phyloP scores from a whole-genome alignment of 1,139 yeast genomes.

The Saccharomyces hybrid region DNA sequence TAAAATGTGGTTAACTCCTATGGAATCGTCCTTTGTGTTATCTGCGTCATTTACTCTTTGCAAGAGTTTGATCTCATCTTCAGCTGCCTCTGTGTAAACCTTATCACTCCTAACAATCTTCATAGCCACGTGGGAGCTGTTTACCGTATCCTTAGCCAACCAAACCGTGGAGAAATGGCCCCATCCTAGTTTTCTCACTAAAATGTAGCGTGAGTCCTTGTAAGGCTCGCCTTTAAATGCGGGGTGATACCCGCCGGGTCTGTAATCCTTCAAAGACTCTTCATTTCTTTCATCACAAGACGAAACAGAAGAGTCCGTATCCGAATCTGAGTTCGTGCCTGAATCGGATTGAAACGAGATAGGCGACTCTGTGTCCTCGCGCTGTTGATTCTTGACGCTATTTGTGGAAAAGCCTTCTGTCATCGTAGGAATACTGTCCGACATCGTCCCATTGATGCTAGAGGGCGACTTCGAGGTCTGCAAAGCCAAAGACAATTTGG shows the following conservation, averaged over 20 bases:
- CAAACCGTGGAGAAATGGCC: conserved; percentile 79
- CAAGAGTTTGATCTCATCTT: conserved; percentile 59
- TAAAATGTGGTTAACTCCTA: conserved; percentile 58
- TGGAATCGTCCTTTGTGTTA: conserved; percentile 21
- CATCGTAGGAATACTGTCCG: not conserved
- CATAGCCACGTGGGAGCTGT: conserved; percentile 58
- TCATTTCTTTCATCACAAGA: conserved; percentile 45
- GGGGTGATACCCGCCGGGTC: conserved; percentile 75
- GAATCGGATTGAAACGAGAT: not conserved
- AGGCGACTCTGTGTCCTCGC: not conserved
- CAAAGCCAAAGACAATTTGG: conserved; percentile 26
- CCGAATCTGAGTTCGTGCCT: not conserved
- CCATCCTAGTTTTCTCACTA: conserved; percentile 72
- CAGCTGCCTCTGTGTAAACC: conserved; percentile 68
- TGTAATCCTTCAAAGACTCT: conserved; percentile 61
- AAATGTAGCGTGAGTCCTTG: conserved; percentile 48
- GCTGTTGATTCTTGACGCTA: not conserved
- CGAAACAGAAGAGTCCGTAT: conserved; percentile 5
- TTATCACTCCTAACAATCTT: conserved; percentile 68
- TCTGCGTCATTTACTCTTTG: conserved; percentile 15
- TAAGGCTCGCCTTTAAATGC: conserved; percentile 65
- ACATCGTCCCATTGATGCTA: not conserved
- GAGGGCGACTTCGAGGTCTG: conserved; percentile 8
- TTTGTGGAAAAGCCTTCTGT: not conserved
- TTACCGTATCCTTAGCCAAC: conserved; percentile 52